Percentiles rank a stretch among this genome's conserved stretches.
Evolutionary conservation across 164 flowering plant species (phyloP).

Genomic region (Echeveria elegans): DNA sequence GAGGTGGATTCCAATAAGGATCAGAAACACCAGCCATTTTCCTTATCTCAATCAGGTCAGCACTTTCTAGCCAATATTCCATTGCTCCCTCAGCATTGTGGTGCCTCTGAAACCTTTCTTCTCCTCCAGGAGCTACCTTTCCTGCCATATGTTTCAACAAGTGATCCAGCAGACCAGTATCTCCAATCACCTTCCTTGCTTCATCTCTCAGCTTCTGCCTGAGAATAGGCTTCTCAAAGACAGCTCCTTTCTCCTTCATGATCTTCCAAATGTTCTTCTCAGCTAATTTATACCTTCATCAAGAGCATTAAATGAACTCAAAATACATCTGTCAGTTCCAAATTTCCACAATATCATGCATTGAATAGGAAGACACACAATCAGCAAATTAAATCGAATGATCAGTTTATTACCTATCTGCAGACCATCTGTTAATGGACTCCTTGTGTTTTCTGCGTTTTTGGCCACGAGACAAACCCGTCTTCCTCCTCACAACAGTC

Average conservation of each 20-base stretch:
- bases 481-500: conserved; percentile 9
- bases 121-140: conserved; percentile 59
- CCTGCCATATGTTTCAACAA: conserved; percentile 87
- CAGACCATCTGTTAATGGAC: conserved; percentile 66
- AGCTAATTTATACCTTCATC: conserved; percentile 62
- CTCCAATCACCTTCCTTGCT: conserved; percentile 81
- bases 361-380: not conserved
- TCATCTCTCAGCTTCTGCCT: conserved; percentile 55
- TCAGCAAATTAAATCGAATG: no score
- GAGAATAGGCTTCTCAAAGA: conserved; percentile 49
- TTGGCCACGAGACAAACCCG: not conserved
- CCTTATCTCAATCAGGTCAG: conserved; percentile 50
- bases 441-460: conserved; percentile 19
- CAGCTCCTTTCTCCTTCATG: conserved; percentile 58
- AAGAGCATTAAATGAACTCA: not conserved
- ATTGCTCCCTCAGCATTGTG: conserved; percentile 85
- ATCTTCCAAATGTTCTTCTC: conserved; percentile 58
- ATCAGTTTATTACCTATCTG: conserved; percentile 83
- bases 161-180: conserved; percentile 86
- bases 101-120: conserved; percentile 60
- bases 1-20: conserved; percentile 89
- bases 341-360: not conserved
- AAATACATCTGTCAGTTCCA: not conserved
- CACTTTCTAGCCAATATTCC: conserved; percentile 92
- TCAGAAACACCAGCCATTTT: conserved; percentile 74